Evolutionary conservation across 139 green algal genomes (phyloP).

Genomic region (Tetraselmis chui): DNA sequence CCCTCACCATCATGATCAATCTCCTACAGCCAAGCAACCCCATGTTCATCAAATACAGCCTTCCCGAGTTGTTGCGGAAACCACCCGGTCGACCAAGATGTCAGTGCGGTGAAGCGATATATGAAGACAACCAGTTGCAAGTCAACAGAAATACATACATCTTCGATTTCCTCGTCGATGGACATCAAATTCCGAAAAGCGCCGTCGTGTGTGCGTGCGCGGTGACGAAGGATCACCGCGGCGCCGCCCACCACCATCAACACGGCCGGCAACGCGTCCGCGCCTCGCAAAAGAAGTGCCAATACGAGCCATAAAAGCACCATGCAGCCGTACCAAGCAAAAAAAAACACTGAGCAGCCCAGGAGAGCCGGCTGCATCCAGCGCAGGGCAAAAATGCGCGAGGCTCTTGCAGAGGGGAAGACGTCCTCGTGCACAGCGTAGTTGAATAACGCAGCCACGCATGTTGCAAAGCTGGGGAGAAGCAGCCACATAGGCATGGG

Average conservation of each 20-base stretch:
- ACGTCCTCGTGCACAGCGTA: neutral
- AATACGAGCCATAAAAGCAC: neutral
- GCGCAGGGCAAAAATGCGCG: neutral
- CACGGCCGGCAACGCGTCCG: neutral
- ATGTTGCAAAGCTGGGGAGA: neutral
- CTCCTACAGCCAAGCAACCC: too few relatives aligned
- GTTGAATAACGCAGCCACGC: neutral
- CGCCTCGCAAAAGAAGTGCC: neutral
- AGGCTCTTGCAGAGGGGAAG: neutral
- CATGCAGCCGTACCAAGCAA: neutral
- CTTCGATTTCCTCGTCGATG: too few relatives aligned
- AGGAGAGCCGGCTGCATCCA: neutral
- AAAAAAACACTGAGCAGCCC: neutral
- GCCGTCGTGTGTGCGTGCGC: neutral
- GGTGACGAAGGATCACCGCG: neutral
- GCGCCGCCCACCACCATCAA: neutral
- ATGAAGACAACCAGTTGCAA: too few relatives aligned
- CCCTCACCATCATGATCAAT: too few relatives aligned
- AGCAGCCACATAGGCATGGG: neutral
- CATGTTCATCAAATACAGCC: too few relatives aligned
- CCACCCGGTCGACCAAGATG: too few relatives aligned
- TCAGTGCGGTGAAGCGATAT: too few relatives aligned
- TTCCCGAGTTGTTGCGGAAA: too few relatives aligned
- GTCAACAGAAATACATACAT: too few relatives aligned
- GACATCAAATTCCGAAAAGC: neutral